Evolutionary conservation across 331 rosid genomes (phyloP), one percentile per base, ranked within the genome.

Genomic region (Pyrus hybrid): DNA sequence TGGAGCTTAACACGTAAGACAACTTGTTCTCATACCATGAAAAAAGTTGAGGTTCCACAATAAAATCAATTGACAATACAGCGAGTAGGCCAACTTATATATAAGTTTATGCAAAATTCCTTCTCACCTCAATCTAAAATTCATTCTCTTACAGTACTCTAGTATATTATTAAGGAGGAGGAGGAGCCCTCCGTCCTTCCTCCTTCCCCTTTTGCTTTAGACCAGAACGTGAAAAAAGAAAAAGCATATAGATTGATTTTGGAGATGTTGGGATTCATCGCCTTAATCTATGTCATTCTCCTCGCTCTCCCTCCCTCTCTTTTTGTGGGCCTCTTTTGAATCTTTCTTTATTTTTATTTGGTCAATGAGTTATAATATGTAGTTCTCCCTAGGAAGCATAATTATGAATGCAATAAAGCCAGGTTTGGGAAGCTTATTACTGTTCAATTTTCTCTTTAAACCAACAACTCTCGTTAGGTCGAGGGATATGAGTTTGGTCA

Each of bases 211-310:
- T 67, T 73, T 60, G 61, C 82, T 82, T 78, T 82, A 74, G 71
- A 63, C 67, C 76, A 20, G 73, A 74, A 54, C 72, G 74, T 73
- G 79, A 62, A 74, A 72, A 73, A 72, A 74, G 78, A 60, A 43
- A 77, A 82, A 61, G 79, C 76, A 65, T 77, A 66, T 23, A 16
- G 63, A 71, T 66, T 77, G 62, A 37, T 73, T 66, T 70, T 54
- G 74, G 80, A 68, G 80, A 68, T 73, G 82, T 68, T 77, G 78
- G 77, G 80, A 20, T 68, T 82, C 81, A 62, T 74, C 80, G 70
- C 82, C 57, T 79, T 73, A 67, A 47, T 74, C 63, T 29, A 10
- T 72, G n/a, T 13, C 17, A 51, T 23, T 54, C 77, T 74, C 47
- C 13, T 47, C 45, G 14, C 74, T 33, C 67, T 33, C 47, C 47